Base-by-base conservation (phyloP, 352 stramenopile genomes). In the Phytopythium litorale region DNA sequence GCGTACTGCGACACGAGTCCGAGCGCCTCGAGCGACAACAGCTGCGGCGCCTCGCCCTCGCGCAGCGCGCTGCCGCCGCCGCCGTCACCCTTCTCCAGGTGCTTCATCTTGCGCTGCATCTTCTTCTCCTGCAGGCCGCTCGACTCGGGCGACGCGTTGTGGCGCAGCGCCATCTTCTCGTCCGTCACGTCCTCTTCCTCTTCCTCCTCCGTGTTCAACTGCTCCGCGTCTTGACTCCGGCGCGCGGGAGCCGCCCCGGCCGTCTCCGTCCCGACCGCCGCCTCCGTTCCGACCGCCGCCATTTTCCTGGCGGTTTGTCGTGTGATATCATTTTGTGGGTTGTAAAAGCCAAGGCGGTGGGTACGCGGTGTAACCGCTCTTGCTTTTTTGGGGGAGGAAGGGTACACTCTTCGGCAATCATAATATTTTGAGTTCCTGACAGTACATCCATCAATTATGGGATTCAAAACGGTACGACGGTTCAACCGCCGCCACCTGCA, bases 1-100 rank as follows among this genome's bases (percentile, higher is more conserved):
- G 76, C 74, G 28, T 87, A 87, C 53, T 87, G 77, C 3, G 65
- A 58, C 15, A 87, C 46, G 16, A 87, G 66, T 6, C 72, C 75
- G 30, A 80, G 46, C 23, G 61, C 62, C 54, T 82, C 75, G 28
- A 58, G 58, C 8, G 73, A 83, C 16, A 72, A 46, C 21, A 83
- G 56, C 3, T 38, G 38, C 6, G 70, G 73, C 3, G 70, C 71
- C 1, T 64, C 64, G 0, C 76, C 76, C 15, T 71, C 56, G 19
- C 76, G 76, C 18, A 85, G 58, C 5, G 73, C 66, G 46, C 60
- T 64, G 19, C 38, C 52, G n/a, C 68, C 69, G 53, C 60, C 65
- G 18, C 43, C 51, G 21, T 25, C 43, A 38, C 66, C 63, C 3
- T 21, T 33, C 32, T 63, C 60, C 37, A 65, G 40, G 21, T 66